A percentile compares a stretch with the other conserved stretches of the same genome.
These are phyloP conservation scores for Poteriospumella lacustris DNA, from an alignment of 108 stramenopile genomes.

Conservation along the genomic window DNA sequence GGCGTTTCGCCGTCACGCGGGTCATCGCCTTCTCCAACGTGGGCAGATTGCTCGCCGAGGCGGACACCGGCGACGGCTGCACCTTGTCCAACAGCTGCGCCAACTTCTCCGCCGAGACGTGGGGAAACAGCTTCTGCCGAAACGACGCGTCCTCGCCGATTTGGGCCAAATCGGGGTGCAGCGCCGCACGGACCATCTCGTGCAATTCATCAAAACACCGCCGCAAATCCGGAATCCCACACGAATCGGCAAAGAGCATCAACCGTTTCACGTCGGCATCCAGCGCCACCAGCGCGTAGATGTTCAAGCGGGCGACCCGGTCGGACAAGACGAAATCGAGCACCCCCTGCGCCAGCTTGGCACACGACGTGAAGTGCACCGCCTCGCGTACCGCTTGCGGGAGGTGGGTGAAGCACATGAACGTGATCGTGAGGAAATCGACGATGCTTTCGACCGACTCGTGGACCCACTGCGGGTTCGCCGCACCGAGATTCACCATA, in stretches of 20 bases:
- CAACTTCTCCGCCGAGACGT: not conserved
- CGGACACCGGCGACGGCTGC: not conserved
- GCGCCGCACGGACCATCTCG: not conserved
- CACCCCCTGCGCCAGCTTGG: not conserved
- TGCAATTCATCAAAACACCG: slow-evolving; percentile 13
- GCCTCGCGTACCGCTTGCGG: slow-evolving; percentile 17
- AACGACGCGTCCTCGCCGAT: not conserved
- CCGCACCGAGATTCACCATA: not conserved
- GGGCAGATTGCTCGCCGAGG: not conserved
- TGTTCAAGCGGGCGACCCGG: not conserved
- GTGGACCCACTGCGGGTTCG: not conserved
- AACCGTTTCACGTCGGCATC: slow-evolving; percentile 6
- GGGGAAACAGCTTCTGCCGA: not conserved
- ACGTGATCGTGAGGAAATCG: slow-evolving; percentile 12
- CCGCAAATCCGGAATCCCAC: slow-evolving; percentile 5
- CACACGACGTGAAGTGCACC: slow-evolving; percentile 15
- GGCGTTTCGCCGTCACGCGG: not conserved
- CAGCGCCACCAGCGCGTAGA: not conserved
- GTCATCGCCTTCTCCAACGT: not conserved
- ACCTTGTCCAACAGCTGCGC: not conserved
- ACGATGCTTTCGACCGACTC: slow-evolving; percentile 1
- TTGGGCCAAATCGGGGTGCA: slow-evolving; percentile 3
- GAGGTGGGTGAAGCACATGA: slow-evolving; percentile 25
- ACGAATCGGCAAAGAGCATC: not conserved
- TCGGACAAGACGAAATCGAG: not conserved